Evolutionary conservation across 2,329 filamentous ascomycete genomes (phyloP).

Genomic region (Colletotrichum falcatum): DNA sequence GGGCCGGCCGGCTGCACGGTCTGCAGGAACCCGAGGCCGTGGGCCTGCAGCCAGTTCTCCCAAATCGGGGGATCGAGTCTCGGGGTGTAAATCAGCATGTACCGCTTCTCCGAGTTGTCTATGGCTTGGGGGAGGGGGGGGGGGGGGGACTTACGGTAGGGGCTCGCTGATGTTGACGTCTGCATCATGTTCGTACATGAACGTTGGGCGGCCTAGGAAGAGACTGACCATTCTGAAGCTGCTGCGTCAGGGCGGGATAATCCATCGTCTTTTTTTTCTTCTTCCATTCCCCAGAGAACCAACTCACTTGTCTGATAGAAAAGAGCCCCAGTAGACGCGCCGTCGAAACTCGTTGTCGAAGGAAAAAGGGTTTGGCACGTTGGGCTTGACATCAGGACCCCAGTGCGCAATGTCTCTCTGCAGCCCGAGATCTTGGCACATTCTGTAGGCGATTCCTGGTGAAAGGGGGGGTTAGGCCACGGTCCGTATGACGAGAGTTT

Average conservation of each 20-base stretch:
- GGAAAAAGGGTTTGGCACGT: slow-evolving; percentile 31
- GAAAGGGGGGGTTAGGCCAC: background rate
- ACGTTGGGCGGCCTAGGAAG: slow-evolving; percentile 39
- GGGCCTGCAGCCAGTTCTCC: slow-evolving; percentile 27
- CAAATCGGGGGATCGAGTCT: slow-evolving; percentile 24
- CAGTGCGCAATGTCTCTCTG: slow-evolving; percentile 46
- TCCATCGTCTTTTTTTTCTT: background rate
- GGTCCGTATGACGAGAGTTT: slow-evolving; percentile 26
- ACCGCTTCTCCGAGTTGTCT: background rate
- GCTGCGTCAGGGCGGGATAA: background rate
- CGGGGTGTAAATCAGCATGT: background rate
- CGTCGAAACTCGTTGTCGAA: slow-evolving; percentile 46
- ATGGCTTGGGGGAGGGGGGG: background rate
- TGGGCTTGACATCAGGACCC: slow-evolving; percentile 40
- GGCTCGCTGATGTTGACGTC: slow-evolving; percentile 37
- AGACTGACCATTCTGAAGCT: slow-evolving; percentile 38
- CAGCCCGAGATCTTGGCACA: slow-evolving; percentile 48
- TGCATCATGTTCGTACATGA: slow-evolving; percentile 37
- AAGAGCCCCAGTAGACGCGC: slow-evolving; percentile 49
- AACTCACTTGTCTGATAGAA: slow-evolving; percentile 45
- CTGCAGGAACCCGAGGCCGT: slow-evolving; percentile 42
- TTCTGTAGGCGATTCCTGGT: slow-evolving; percentile 48
- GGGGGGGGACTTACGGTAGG: background rate
- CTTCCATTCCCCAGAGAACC: too few species aligned
- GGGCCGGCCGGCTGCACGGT: slow-evolving; percentile 43